Percentiles rank a stretch among this genome's conserved stretches.
Conservation (phyloP, 805 yeast genomes). For the Sungouiella blattae region DNA sequence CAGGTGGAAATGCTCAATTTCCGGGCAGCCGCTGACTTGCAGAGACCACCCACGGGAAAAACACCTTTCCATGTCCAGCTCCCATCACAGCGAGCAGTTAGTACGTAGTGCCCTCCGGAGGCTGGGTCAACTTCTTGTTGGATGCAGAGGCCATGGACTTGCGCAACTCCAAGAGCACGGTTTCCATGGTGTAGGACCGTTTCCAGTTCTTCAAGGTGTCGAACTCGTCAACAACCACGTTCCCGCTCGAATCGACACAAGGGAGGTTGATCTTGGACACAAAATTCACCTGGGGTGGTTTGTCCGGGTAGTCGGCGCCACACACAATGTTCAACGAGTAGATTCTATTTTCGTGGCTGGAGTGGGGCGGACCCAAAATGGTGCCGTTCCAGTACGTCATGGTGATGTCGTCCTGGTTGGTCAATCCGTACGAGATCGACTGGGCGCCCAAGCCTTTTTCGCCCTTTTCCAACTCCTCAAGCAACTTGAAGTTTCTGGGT, state of each 20-base stretch:
- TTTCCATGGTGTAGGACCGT: conserved; percentile 88
- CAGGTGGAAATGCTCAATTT: too few relatives aligned
- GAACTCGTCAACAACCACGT: conserved; percentile 44
- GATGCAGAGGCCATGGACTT: conserved; percentile 76
- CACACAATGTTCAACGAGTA: conserved; percentile 80
- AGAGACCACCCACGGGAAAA: too few relatives aligned
- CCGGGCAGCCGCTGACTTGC: too few relatives aligned
- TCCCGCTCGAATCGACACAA: conserved; percentile 73
- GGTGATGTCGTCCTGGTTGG: conserved; percentile 84
- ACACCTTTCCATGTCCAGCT: too few relatives aligned
- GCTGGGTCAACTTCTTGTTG: conserved; percentile 86
- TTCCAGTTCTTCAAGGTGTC: conserved; percentile 81
- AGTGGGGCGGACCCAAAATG: conserved; percentile 93
- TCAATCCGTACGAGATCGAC: conserved; percentile 91
- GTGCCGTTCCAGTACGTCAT: conserved; percentile 99
- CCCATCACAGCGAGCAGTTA: too few relatives aligned
- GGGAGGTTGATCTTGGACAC: conserved; percentile 85
- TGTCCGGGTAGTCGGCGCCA: conserved; percentile 81
- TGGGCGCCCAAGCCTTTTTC: conserved; percentile 98
- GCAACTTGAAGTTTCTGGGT: conserved; percentile 90
- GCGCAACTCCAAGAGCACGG: conserved; percentile 82
- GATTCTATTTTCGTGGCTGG: conserved; percentile 86
- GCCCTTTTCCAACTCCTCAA: conserved; percentile 96
- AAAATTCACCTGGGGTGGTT: conserved; percentile 82
- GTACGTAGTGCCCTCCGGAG: conserved; percentile 81